These are phyloP conservation scores for Debaryomyces sp. DNA, from an alignment of 1,139 yeast species.

Conservation along the genomic window DNA sequence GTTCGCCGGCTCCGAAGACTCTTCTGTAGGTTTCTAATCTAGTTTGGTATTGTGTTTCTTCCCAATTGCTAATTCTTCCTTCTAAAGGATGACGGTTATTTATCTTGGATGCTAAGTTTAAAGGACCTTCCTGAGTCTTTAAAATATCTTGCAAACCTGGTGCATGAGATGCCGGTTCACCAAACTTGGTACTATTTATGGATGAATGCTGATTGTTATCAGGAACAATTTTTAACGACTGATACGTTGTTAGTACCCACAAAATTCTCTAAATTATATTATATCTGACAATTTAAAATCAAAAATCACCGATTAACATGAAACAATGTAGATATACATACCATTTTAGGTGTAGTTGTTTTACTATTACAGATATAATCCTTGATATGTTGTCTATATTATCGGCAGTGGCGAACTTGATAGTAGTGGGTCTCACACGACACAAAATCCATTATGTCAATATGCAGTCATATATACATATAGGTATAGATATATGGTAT, in stretches of 20 bases:
- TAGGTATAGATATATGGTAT: not conserved
- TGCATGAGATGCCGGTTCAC: slow-evolving; percentile 59
- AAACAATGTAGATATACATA: not conserved
- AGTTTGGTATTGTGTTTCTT: slow-evolving; percentile 67
- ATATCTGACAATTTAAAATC: not conserved
- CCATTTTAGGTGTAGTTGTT: not conserved
- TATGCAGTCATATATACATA: not conserved
- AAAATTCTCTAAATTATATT: not conserved
- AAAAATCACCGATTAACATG: not conserved
- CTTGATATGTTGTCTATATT: not conserved
- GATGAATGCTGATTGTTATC: slow-evolving; percentile 40
- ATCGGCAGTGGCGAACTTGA: slow-evolving; percentile 6
- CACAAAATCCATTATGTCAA: not conserved
- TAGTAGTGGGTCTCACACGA: not conserved
- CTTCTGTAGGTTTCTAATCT: slow-evolving; percentile 80
- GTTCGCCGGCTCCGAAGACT: slow-evolving; percentile 91
- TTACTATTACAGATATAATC: not conserved
- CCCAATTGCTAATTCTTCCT: slow-evolving; percentile 76
- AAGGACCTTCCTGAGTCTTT: slow-evolving; percentile 60
- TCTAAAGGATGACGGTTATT: slow-evolving; percentile 91
- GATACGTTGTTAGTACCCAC: slow-evolving; percentile 13
- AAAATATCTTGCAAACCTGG: slow-evolving; percentile 64
- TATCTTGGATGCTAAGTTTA: slow-evolving; percentile 64
- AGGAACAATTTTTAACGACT: slow-evolving; percentile 57
- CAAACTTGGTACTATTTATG: slow-evolving; percentile 51